phyloP scores from a whole-genome alignment of 768 basidiomycete species.

The Tricholoma bakamatsutake region DNA sequence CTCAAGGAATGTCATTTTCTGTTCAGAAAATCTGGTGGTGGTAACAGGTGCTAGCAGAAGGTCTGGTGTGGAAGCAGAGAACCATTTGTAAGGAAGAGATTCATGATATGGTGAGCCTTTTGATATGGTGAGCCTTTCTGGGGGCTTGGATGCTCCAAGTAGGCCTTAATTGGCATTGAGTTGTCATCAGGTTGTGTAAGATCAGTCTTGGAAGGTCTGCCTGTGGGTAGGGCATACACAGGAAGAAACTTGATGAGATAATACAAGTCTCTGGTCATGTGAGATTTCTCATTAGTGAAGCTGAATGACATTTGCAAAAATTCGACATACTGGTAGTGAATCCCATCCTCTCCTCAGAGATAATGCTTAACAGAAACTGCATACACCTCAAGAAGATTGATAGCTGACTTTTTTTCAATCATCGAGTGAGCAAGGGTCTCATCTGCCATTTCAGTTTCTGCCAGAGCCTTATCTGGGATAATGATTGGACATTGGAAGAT shows the following conservation, averaged over 20 bases:
- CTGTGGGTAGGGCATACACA: constrained; percentile 49
- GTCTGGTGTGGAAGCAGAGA: constrained; percentile 10
- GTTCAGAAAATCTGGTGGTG: constrained; percentile 9
- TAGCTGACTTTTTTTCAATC: constrained; percentile 62
- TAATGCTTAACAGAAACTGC: constrained; percentile 67
- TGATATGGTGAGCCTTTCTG: constrained; percentile 7
- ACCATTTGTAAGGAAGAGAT: constrained; percentile 20
- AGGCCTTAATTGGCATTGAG: background rate
- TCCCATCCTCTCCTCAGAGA: constrained; percentile 50
- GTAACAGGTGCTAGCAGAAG: constrained; percentile 21
- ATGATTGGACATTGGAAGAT: background rate
- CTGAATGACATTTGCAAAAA: constrained; percentile 14
- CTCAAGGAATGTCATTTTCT: constrained; percentile 8
- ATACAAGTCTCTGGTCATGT: constrained; percentile 45
- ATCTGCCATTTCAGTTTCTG: constrained; percentile 16
- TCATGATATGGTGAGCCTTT: background rate
- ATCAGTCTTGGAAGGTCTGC: constrained; percentile 36
- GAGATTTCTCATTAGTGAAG: background rate
- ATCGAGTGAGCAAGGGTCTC: constrained; percentile 40
- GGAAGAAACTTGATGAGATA: constrained; percentile 72
- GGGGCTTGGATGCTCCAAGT: background rate
- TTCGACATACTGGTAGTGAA: constrained; percentile 35
- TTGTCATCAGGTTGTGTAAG: constrained; percentile 3
- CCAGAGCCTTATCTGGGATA: constrained; percentile 18
- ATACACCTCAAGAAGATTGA: constrained; percentile 64